Base-by-base conservation (phyloP, 371 early-diverging fungal genomes). In the Mucor sp. region DNA sequence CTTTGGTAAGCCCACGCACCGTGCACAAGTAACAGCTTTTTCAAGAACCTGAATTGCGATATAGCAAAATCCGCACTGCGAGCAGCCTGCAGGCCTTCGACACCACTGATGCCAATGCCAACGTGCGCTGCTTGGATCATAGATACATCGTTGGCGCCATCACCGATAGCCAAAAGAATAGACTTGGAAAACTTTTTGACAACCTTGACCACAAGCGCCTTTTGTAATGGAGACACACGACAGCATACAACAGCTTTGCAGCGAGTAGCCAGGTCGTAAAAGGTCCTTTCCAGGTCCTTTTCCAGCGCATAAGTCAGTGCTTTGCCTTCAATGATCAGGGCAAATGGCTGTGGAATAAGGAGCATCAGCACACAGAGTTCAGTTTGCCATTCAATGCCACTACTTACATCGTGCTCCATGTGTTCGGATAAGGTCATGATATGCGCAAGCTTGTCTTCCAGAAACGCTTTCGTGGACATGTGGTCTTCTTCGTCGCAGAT, bases 101-200 rank as follows among this genome's bases (percentile, higher is more conserved):
- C 89, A 35, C 99, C 99, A 65, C 93, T 94, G 64, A 99, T 99
- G 58, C 99, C 99, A 28, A 99, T 90, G 63, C 94, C 93, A 0
- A 99, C 96, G 75, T 98, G 96, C 3, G 99, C 97, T 21, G 94
- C 94, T 78, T 96, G 94, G 62, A 99, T 94, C 99, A 99, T 99
- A 47, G 93, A 89, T 11, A 99, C 98, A 75, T 99, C 99, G 72
- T 99, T 99, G 30, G 98, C 98, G 48, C 99, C 99, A 79, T 99
- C 99, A 56, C 99, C 99, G 58, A 97, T 96, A 53, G 92, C 97
- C 66, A 93, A 90, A 56, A 90, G 76, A 69, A 91, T 91, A 0
- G 94, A 91, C 67, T 86, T 91, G 44, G 79, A 80, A 43, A 85
- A 85, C 14, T 90, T 86, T 70, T 94, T 93, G 41, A 98, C 94